Evolutionary conservation across 148 eudicot genomes (phyloP).

Genomic region (Fagopyrum tataricum): DNA sequence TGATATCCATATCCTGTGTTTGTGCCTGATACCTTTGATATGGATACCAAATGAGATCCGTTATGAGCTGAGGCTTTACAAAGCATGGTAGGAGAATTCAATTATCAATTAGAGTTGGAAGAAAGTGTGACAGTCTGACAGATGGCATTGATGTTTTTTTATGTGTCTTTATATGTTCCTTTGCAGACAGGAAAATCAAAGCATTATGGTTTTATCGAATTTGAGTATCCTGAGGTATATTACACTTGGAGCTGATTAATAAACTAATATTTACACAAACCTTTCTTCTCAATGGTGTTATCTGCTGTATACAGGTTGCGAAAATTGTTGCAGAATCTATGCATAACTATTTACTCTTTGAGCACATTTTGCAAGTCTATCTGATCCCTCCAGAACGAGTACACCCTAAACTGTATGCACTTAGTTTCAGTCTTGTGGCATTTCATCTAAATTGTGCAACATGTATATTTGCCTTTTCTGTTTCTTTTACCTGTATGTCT

Average conservation of each 20-base stretch:
- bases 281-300: neutral
- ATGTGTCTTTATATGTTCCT: slow-evolving; percentile 5
- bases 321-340: slow-evolving; percentile 83
- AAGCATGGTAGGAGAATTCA: neutral
- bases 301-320: slow-evolving; percentile 54
- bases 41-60: too few species aligned
- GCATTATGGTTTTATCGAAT: slow-evolving; percentile 92
- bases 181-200: slow-evolving; percentile 86
- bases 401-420: slow-evolving; percentile 64
- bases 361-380: slow-evolving; percentile 81
- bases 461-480: neutral
- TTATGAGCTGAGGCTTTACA: neutral
- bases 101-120: neutral
- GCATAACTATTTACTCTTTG: slow-evolving; percentile 88
- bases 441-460: neutral
- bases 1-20: too few species aligned
- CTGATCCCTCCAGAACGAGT: slow-evolving; percentile 65
- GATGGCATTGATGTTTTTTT: neutral
- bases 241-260: neutral
- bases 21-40: too few species aligned
- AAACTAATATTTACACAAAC: neutral
- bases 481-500: neutral
- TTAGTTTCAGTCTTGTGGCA: neutral
- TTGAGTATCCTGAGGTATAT: slow-evolving; percentile 83
- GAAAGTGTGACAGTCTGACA: neutral